Conservation (phyloP, 129 eudicot genomes). For the Helichrysum umbraculigerum region DNA sequence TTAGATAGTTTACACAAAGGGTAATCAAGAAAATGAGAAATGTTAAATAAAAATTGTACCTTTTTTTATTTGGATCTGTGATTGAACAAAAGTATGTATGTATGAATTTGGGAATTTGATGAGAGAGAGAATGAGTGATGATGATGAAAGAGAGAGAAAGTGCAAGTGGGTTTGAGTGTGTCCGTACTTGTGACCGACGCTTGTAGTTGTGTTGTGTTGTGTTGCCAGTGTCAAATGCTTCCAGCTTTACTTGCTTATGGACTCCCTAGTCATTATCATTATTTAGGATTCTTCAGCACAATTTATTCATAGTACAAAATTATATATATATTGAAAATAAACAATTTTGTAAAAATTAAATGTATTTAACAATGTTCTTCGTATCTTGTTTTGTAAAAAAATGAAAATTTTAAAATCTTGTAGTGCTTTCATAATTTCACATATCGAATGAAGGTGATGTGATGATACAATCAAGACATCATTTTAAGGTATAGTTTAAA, state of each 20-base stretch:
- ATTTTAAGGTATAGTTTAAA: too few relatives aligned
- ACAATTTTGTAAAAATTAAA: too few relatives aligned
- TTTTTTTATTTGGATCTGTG: not conserved
- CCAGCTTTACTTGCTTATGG: not conserved
- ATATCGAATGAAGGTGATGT: too few relatives aligned
- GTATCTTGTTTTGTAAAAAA: too few relatives aligned
- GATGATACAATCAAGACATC: too few relatives aligned
- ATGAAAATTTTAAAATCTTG: too few relatives aligned
- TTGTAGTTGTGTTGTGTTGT: not conserved
- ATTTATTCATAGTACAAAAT: too few relatives aligned
- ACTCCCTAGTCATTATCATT: too few relatives aligned
- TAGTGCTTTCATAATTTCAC: too few relatives aligned
- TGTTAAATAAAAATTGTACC: not conserved
- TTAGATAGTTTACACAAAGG: not conserved
- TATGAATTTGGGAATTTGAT: not conserved
- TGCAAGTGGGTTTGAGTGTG: not conserved
- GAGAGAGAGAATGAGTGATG: not conserved
- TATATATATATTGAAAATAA: too few relatives aligned
- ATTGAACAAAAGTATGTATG: not conserved
- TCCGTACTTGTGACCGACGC: slow-evolving; percentile 1
- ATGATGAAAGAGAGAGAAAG: not conserved
- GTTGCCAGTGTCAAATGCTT: not conserved
- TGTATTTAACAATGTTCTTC: too few relatives aligned
- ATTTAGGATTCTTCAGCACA: too few relatives aligned
- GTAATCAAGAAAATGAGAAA: not conserved